Percentiles rank a stretch among this genome's conserved stretches.
Evolutionary conservation across 2,329 filamentous ascomycete species (phyloP).

Genomic region (Colletotrichum sp.): DNA sequence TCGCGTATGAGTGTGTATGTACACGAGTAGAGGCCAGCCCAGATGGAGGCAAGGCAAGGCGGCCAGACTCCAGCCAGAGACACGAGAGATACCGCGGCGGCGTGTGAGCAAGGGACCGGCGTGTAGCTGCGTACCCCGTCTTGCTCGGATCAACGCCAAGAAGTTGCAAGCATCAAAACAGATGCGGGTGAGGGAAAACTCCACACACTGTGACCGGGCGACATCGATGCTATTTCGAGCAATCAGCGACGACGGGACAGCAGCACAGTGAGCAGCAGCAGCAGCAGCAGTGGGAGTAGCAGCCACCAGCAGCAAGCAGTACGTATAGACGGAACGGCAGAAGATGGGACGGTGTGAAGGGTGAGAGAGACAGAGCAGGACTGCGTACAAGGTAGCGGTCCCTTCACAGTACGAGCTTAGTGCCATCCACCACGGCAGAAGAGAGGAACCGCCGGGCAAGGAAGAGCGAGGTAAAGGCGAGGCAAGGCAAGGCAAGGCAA

Average conservation of each 20-base stretch:
- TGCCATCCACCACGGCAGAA: background rate
- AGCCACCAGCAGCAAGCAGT: background rate
- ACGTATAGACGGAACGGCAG: background rate
- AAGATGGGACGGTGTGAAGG: background rate
- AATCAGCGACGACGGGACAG: slow-evolving; percentile 8
- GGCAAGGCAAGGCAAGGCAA: background rate
- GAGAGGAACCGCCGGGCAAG: background rate
- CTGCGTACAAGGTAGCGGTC: background rate
- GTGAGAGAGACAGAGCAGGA: background rate
- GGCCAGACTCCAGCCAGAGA: slow-evolving; percentile 6
- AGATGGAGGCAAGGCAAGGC: slow-evolving; percentile 13
- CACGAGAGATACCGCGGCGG: slow-evolving; percentile 16
- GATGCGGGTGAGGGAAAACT: slow-evolving; percentile 21
- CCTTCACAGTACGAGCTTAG: background rate
- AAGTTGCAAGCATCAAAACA: slow-evolving; percentile 23
- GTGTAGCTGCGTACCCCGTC: slow-evolving; percentile 22
- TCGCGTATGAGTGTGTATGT: background rate
- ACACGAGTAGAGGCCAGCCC: background rate
- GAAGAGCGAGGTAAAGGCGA: background rate
- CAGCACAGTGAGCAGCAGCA: background rate
- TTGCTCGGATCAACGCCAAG: slow-evolving; percentile 24
- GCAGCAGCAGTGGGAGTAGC: background rate
- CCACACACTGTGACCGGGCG: slow-evolving; percentile 22
- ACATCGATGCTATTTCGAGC: slow-evolving; percentile 21
- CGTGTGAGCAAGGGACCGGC: slow-evolving; percentile 19